Evolutionary conservation across 2,329 filamentous ascomycete genomes (phyloP), one percentile per base, ranked within the genome.

Genomic region (Xylaria sp.): DNA sequence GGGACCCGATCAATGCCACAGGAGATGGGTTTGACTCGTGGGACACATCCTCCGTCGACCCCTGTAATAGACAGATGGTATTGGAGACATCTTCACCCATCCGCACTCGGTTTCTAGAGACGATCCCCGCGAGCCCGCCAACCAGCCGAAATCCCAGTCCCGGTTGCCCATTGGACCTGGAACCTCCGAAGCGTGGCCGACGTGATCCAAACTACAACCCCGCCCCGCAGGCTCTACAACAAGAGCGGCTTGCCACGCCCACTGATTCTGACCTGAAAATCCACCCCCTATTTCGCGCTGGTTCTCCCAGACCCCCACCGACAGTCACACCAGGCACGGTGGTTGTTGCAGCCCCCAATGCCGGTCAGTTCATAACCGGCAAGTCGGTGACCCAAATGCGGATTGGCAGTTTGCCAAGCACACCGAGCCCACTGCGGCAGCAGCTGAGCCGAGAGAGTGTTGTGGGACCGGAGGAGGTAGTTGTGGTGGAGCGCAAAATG

Each of bases 241-340:
- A 81, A 67, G 78, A 72, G 74, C 78, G 70, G 69, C 75, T 68
- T 53, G 75, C 81, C 71, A 81, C 78, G 18, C 78, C 79, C 59
- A 79, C 73, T 3, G 81, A 75, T 58, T 84, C 84, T 73, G 90
- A 94, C 77, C 84, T 89, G 3, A 88, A 93, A 75, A 93, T 94
- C 53, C 92, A 94, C 77, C 92, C 92, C 9, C 84, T 94, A 3
- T 94, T 94, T 81, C 86, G 92, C 67, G 90, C 89, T 6, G 90
- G 93, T 75, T 91, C 89, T 46, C 90, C 90, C 0, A 85, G 83
- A 1, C 90, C 91, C 8, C 89, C 91, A 1, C 87, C 91, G 0
- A 80, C 87, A 6, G 84, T 86, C 1, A 91, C 90, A 0, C 89
- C 90, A 0, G 90, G 91, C 0, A 94, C 92, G 0, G 84, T 90